These are phyloP conservation scores for Diplosphaera chodatii DNA, from an alignment of 139 green algal species.

Conservation along the genomic window DNA sequence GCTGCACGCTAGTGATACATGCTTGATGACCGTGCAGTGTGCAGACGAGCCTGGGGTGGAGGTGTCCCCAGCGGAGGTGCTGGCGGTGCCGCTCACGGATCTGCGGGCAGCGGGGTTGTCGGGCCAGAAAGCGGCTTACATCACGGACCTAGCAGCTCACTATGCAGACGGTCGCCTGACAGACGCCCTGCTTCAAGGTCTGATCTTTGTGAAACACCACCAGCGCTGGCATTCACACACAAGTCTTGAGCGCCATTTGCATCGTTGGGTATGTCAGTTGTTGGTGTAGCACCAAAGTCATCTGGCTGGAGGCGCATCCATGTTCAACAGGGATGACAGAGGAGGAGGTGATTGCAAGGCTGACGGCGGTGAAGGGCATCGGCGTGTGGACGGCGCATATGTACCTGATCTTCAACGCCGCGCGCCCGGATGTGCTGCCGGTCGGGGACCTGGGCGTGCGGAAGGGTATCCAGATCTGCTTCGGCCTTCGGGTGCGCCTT, in stretches of 20 bases:
- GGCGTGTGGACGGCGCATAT: conserved; percentile 31
- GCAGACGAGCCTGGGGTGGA: too few relatives aligned
- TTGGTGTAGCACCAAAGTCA: too few relatives aligned
- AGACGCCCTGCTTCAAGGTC: conserved; percentile 23
- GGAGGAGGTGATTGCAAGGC: conserved; percentile 7
- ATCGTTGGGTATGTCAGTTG: too few relatives aligned
- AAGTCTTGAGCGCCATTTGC: too few relatives aligned
- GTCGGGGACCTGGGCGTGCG: conserved; percentile 52
- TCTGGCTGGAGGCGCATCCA: too few relatives aligned
- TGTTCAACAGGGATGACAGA: conserved; percentile 24
- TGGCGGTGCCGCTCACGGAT: background rate
- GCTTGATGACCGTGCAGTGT: background rate
- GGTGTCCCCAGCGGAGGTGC: conserved; percentile 8
- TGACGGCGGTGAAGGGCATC: conserved; percentile 36
- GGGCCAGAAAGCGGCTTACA: conserved; percentile 30
- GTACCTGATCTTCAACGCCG: conserved; percentile 48
- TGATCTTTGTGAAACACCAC: background rate
- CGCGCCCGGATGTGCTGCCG: conserved; percentile 47
- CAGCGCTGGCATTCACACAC: too few relatives aligned
- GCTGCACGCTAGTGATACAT: too few relatives aligned
- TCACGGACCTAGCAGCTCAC: conserved; percentile 29
- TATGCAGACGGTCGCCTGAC: conserved; percentile 30
- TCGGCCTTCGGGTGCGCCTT: conserved; percentile 21
- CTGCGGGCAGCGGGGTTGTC: conserved; percentile 21
- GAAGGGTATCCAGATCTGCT: conserved; percentile 35